Evolutionary conservation across 305 asterid species (phyloP).

Genomic region (Stenogyne calaminthoides): DNA sequence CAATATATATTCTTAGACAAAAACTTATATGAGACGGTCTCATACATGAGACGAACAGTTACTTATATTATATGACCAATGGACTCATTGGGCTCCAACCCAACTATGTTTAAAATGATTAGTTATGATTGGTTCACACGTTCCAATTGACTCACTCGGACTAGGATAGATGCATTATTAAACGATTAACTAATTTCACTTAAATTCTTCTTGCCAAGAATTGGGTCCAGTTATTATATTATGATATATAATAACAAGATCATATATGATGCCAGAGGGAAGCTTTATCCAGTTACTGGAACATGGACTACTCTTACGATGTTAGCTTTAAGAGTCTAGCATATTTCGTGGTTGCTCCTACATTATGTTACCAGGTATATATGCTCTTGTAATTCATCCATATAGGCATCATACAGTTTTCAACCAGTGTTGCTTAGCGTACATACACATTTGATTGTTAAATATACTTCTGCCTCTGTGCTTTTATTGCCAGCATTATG

Average conservation of each 20-base stretch:
- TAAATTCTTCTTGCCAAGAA: conserved; percentile 24
- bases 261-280: conserved; percentile 55
- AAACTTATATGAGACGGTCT: no score
- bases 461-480: conserved; percentile 9
- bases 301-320: conserved; percentile 58
- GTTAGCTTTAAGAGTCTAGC: conserved; percentile 74
- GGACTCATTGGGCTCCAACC: no score
- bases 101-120: no score
- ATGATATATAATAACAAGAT: conserved; percentile 17
- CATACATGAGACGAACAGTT: no score
- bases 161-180: conserved; percentile 13
- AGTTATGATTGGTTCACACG: no score
- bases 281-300: conserved; percentile 53
- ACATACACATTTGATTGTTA: neutral
- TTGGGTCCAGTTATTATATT: conserved; percentile 17
- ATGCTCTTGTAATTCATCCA: conserved; percentile 22
- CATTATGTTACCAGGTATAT: conserved; percentile 94
- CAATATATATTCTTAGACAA: neutral
- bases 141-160: neutral
- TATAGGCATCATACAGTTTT: conserved; percentile 17
- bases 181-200: conserved; percentile 5
- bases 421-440: conserved; percentile 4
- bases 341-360: conserved; percentile 96
- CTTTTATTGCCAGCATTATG: neutral
- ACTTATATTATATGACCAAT: no score